Evolutionary conservation across 768 basidiomycete species (phyloP), one percentile per base, ranked within the genome.

Genomic region (Pilatotrama ljubarskyi): DNA sequence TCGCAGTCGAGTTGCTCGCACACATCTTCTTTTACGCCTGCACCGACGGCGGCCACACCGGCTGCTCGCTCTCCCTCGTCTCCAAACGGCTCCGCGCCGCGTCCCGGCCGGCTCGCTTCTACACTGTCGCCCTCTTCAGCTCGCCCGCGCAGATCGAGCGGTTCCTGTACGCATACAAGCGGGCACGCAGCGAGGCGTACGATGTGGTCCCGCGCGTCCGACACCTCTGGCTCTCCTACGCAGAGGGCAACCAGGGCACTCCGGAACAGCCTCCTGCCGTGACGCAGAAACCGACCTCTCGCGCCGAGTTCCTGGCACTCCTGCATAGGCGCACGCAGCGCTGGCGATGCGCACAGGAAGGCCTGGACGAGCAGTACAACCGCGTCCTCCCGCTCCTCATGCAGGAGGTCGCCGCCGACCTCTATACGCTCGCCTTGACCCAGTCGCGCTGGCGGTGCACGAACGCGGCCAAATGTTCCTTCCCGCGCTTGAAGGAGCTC

Each of bases 1-100:
- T 64, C 44, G 69, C 73, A 1, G 50, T 68, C 7, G 73, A 74
- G 52, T 59, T 74, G 10, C 69, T 68, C 60, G 50, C 52, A 5
- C 65, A 66, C 17, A 70, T 74, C 15, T 69, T 69, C 51, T 51
- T 61, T 15, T 44, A 67, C 13, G 73, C 73, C 13, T 73, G 73
- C 58, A 66, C 66, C 2, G 74, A 72, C 53, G 72, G 69, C 40
- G 74, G 73, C 1, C 60, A 35, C 6, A 68, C 69, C 4, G 73
- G 69, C 6, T 70, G 67, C 44, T 59, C 73, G 5, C 67, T 75
- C 20, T 54, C 72, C 1, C 67, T 65, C 15, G 72, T 72, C 36
- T 74, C 72, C 15, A 67, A 66, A 20, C 68, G 68, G 48, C 60
- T 73, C 54, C 69, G 64, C 40, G 63, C 55, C 1, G 65, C 65